phyloP scores from a whole-genome alignment of 805 yeast genomes.

The Myxozyma mucilagina region DNA sequence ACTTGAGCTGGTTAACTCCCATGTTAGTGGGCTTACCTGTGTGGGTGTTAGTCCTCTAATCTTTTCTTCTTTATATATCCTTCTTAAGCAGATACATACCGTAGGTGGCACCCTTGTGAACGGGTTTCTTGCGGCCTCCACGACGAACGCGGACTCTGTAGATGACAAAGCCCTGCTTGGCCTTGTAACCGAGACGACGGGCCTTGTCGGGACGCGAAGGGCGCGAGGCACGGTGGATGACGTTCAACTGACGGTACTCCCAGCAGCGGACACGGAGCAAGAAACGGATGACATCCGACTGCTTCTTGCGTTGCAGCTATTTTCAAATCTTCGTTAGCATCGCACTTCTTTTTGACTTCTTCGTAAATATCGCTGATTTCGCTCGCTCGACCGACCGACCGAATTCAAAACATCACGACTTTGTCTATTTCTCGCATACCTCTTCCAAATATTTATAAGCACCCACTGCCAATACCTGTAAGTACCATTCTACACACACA shows the following conservation, averaged over 20 bases:
- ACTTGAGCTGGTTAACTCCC: conserved; percentile 98
- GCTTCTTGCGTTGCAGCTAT: conserved; percentile 94
- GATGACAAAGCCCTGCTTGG: conserved; percentile 99
- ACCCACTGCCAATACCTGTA: conserved; percentile 63
- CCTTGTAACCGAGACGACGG: conserved; percentile 99
- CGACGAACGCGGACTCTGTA: conserved; percentile 99
- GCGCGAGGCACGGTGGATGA: conserved; percentile 97
- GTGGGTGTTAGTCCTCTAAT: not conserved
- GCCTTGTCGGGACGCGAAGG: conserved; percentile 99
- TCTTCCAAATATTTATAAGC: conserved; percentile 99
- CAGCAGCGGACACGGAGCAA: conserved; percentile 99
- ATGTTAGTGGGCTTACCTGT: conserved; percentile 96
- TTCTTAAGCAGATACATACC: conserved; percentile 46
- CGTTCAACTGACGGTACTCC: conserved; percentile 99
- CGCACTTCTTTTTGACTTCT: not conserved
- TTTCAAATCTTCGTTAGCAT: not conserved
- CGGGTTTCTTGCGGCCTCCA: conserved; percentile 99
- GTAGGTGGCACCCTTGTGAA: conserved; percentile 99
- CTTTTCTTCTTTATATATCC: not conserved
- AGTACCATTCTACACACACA: not conserved
- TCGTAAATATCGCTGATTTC: no score
- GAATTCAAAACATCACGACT: not conserved
- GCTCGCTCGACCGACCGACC: not conserved
- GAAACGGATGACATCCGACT: conserved; percentile 99
- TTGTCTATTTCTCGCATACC: conserved; percentile 32